Percentiles rank a stretch among this genome's conserved stretches.
Conservation (phyloP, 2,329 filamentous ascomycete genomes). For the Aureobasidium vineae region DNA sequence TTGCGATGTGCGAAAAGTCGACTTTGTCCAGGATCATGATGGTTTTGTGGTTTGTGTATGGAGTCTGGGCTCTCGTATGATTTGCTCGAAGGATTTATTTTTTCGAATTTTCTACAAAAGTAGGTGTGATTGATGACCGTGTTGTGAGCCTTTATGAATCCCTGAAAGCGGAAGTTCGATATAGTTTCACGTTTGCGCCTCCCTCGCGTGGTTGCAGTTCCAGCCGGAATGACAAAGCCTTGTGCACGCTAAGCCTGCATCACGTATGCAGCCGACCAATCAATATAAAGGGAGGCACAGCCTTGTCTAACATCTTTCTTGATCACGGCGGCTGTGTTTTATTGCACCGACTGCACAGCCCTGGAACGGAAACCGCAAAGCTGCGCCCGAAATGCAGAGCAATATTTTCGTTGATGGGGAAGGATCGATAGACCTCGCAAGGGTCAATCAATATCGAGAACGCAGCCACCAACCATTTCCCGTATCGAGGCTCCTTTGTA, state of each 20-base stretch:
- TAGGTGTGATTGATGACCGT: neutral
- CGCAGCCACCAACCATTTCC: neutral
- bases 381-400: conserved; percentile 9
- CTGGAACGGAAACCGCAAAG: neutral
- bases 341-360: neutral
- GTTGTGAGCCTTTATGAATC: neutral
- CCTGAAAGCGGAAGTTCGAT: neutral
- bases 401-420: neutral
- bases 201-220: neutral
- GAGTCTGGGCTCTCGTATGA: neutral
- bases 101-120: neutral
- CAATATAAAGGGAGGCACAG: neutral
- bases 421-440: neutral
- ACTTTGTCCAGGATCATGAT: conserved; percentile 11
- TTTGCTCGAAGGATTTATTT: neutral
- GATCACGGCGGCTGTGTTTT: neutral
- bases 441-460: neutral
- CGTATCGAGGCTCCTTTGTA: neutral
- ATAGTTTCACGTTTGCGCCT: conserved; percentile 6
- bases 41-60: neutral
- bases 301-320: neutral
- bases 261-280: neutral
- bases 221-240: conserved; percentile 14
- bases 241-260: neutral
- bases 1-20: conserved; percentile 8